Conservation (phyloP, 2,329 filamentous ascomycete genomes). For the Fusarium phyllophilum region DNA sequence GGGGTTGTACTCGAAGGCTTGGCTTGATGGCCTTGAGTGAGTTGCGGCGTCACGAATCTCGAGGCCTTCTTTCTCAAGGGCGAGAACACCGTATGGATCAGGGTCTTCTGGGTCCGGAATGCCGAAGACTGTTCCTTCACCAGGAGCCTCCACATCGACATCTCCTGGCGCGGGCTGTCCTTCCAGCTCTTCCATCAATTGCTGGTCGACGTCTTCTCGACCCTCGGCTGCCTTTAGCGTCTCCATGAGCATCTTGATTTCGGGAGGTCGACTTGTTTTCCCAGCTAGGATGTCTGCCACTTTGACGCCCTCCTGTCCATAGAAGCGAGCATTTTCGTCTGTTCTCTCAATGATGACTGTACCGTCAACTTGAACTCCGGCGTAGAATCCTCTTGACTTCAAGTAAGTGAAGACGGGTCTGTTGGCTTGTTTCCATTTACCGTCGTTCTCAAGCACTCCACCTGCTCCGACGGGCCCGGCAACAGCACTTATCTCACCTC, state of each 20-base stretch:
- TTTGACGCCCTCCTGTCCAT: conserved; percentile 68
- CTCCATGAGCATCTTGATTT: conserved; percentile 48
- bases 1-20: conserved; percentile 51
- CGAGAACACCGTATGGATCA: conserved; percentile 52
- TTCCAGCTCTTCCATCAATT: conserved; percentile 49
- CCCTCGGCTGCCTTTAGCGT: conserved; percentile 50
- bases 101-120: conserved; percentile 52
- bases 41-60: conserved; percentile 52
- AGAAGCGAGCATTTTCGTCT: conserved; percentile 88
- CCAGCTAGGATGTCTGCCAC: conserved; percentile 59
- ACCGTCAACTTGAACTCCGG: conserved; percentile 85
- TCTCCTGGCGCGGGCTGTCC: conserved; percentile 51
- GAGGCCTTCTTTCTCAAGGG: conserved; percentile 50
- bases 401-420: conserved; percentile 71
- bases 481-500: conserved; percentile 79
- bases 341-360: conserved; percentile 84
- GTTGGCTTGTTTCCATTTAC: conserved; percentile 61
- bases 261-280: conserved; percentile 47
- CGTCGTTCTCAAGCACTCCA: conserved; percentile 72
- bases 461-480: conserved; percentile 76
- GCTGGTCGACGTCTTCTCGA: conserved; percentile 46
- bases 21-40: conserved; percentile 48
- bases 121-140: conserved; percentile 46
- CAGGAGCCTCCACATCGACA: conserved; percentile 46
- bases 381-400: conserved; percentile 88